Evolutionary conservation across 2,329 filamentous ascomycete genomes (phyloP), one percentile per base, ranked within the genome.

Genomic region (Aurifilum marmelostoma): DNA sequence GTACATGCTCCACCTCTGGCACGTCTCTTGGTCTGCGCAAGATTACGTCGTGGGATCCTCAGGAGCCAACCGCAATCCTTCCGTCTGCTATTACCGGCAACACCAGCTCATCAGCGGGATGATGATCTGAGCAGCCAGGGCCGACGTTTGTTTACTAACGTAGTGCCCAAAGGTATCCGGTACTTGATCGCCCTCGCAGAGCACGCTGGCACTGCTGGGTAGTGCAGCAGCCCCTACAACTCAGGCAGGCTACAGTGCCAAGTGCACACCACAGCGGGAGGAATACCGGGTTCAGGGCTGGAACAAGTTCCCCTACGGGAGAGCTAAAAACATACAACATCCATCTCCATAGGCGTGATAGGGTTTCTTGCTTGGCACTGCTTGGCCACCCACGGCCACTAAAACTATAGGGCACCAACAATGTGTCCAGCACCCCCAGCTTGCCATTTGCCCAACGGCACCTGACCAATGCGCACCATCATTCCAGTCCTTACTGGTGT

Each of bases 11-110:
- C 52, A 29, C 52, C 27, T 18, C 27, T 56, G 52, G 52, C 50
- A 54, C 50, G 50, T 27, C 50, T 29, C 11, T 11, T 27, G 24
- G 24, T 29, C 50, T 54, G 50, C 3, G 50, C 52, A 56, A 56
- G 52, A 29, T 56, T 56, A 59, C 56, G 56, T 56, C 32, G 56
- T 59, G 56, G 56, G 56, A 59, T 59, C 21, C 18, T 21, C n/a
- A 62, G 64, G 64, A 67, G 59, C 67, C 67, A 67, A 63, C 58
- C 56, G 64, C 62, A 32, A 66, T 69, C 64, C 67, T 69, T 67
- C 67, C 67, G 47, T 61, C 64, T 58, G 64, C 64, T 63, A 69
- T 66, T 63, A 63, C 66, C 54, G 61, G 64, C 43, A 56, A 54
- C 32, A 52, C 43, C 14, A 56, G 52, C 52, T 29, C 52, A 56